These are phyloP conservation scores for Leptoxyphium fumago DNA, from an alignment of 2,329 filamentous ascomycete species.

Conservation along the genomic window DNA sequence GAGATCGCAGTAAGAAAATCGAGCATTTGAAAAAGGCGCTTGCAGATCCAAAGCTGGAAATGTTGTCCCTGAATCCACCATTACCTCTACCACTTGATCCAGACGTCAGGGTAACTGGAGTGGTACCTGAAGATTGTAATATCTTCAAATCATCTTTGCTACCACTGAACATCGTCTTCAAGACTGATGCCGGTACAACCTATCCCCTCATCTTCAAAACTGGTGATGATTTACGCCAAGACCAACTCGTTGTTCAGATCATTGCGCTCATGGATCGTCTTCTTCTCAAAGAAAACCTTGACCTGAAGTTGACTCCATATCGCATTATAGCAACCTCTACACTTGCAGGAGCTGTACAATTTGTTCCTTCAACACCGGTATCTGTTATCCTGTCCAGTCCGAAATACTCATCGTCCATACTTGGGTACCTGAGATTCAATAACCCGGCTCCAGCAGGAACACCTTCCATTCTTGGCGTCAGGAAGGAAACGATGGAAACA, in stretches of 20 bases:
- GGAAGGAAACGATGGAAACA: slow-evolving; percentile 84
- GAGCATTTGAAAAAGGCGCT: slow-evolving; percentile 75
- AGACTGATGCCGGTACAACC: slow-evolving; percentile 57
- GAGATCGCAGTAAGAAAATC: slow-evolving; percentile 64
- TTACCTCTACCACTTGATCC: slow-evolving; percentile 82
- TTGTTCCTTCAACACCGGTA: slow-evolving; percentile 64
- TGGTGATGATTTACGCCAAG: slow-evolving; percentile 88
- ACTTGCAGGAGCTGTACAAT: slow-evolving; percentile 80
- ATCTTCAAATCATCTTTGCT: slow-evolving; percentile 94
- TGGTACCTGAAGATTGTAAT: slow-evolving; percentile 68
- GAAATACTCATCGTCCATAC: slow-evolving; percentile 63
- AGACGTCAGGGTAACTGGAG: slow-evolving; percentile 60
- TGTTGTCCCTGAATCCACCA: slow-evolving; percentile 69
- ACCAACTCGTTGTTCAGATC: slow-evolving; percentile 93
- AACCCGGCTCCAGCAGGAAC: slow-evolving; percentile 83
- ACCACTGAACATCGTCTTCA: slow-evolving; percentile 83
- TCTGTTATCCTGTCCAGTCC: slow-evolving; percentile 43
- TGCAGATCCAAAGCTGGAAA: slow-evolving; percentile 78
- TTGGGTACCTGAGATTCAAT: slow-evolving; percentile 75
- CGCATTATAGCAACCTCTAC: slow-evolving; percentile 89
- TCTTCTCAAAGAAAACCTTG: slow-evolving; percentile 87
- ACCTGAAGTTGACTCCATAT: slow-evolving; percentile 89
- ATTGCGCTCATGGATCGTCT: slow-evolving; percentile 97
- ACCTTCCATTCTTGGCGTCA: slow-evolving; percentile 55
- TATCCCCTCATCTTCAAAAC: slow-evolving; percentile 97